Evolutionary conservation across 768 basidiomycete genomes (phyloP), one percentile per base, ranked within the genome.

Genomic region (Trametes elegans): DNA sequence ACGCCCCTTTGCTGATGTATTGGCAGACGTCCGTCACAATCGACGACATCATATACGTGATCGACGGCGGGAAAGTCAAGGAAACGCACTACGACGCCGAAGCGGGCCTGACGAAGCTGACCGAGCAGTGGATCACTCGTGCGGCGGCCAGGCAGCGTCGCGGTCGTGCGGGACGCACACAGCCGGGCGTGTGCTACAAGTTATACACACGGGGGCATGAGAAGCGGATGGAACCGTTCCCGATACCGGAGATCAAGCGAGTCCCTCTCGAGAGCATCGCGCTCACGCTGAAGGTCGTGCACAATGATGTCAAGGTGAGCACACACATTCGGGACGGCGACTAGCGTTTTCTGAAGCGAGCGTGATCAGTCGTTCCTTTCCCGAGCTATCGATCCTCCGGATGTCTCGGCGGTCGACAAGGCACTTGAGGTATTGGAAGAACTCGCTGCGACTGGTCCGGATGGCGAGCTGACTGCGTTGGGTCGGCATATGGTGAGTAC

Each of bases 91-190:
- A 77, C 60, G 88, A 91, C 63, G 71, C 86, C 0, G 85, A 86
- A 35, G 81, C 77, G 2, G 83, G 87, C 23, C 73, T 97, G 60
- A 88, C 91, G 26, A 74, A 78, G 45, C 72, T 98, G n/a, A 80
- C 80, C 6, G 94, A 97, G 65, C 79, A 78, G 32, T 92, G 89
- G 84, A 77, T 88, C 49, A 84, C 83, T 7, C 81, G 78, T 55
- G 94, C 94, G 0, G 87, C 89, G 3, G 89, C 87, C 2, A 76
- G 81, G 56, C 95, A 98, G 65, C 76, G 95, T 51, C 75, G 93
- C 57, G 95, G 95, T 55, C 83, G 95, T 64, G 94, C 95, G 1
- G 95, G 95, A 21, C 82, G 95, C 50, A 94, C 89, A 2, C 83
- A 79, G 55, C 83, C 87, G 0, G 92, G 90, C 0, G 68, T 82